Conservation (phyloP, 164 flowering plant genomes). For the Liquidambar formosana region DNA sequence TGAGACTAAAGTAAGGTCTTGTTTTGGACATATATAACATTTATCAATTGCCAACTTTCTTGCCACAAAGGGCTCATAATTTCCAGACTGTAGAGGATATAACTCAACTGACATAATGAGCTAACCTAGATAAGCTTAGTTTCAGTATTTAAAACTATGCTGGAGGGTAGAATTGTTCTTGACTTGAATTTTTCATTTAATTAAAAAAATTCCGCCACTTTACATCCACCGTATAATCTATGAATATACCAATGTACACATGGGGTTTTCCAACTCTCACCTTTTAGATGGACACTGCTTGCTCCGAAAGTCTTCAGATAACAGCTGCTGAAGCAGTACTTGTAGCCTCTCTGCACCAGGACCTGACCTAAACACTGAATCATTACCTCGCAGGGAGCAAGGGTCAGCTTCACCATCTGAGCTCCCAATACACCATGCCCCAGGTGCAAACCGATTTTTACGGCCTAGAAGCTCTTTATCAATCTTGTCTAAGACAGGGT, state of each 20-base stretch:
- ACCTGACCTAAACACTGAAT: conserved; percentile 74
- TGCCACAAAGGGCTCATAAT: too few relatives aligned
- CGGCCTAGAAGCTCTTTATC: conserved; percentile 76
- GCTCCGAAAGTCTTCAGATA: conserved; percentile 50
- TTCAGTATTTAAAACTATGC: neutral
- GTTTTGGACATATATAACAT: neutral
- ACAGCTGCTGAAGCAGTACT: conserved; percentile 43
- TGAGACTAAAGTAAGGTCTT: conserved; percentile 2
- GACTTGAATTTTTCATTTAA: neutral
- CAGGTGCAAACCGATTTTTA: conserved; percentile 58
- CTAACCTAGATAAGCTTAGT: too few relatives aligned
- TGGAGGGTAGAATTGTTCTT: neutral
- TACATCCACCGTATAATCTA: conserved; percentile 17
- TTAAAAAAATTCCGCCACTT: conserved; percentile 4
- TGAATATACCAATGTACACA: conserved; percentile 27
- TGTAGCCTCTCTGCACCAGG: conserved; percentile 70
- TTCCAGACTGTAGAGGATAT: too few relatives aligned
- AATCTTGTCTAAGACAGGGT: conserved; percentile 84
- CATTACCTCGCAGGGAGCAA: conserved; percentile 63
- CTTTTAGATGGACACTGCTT: conserved; percentile 46
- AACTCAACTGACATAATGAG: too few relatives aligned
- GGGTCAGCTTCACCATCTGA: conserved; percentile 65
- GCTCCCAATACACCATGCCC: conserved; percentile 87
- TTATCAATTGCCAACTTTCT: too few relatives aligned
- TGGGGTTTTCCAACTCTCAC: conserved; percentile 8